phyloP scores from a whole-genome alignment of 352 stramenopile species.

The Phytopythium helicoides region DNA sequence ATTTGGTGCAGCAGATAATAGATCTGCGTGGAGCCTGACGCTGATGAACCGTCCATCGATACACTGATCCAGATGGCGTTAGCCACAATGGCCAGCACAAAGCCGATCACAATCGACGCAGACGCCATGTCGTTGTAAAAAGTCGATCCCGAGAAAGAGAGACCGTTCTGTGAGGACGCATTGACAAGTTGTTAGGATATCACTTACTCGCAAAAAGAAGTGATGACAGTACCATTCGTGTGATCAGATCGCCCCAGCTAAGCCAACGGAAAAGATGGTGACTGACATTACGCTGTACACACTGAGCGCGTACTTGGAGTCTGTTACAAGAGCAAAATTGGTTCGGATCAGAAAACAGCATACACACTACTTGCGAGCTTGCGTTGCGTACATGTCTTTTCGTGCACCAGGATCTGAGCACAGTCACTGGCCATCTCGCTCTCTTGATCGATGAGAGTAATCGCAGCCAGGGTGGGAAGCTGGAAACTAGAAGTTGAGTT shows the following conservation, averaged over 20 bases:
- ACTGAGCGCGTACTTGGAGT: constrained; percentile 65
- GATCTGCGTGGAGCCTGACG: constrained; percentile 52
- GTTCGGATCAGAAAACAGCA: constrained; percentile 11
- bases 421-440: constrained; percentile 62
- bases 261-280: constrained; percentile 73
- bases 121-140: constrained; percentile 90
- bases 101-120: constrained; percentile 70
- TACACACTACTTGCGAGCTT: background rate
- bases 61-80: constrained; percentile 85
- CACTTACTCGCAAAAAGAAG: background rate
- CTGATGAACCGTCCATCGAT: constrained; percentile 40
- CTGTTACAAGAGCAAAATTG: constrained; percentile 14
- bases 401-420: constrained; percentile 60
- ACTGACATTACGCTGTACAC: constrained; percentile 89
- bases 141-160: constrained; percentile 66
- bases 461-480: constrained; percentile 51
- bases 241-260: constrained; percentile 78
- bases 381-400: constrained; percentile 49
- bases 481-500: constrained; percentile 20
- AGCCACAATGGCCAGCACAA: constrained; percentile 64
- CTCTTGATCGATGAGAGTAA: constrained; percentile 58
- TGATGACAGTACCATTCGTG: constrained; percentile 52
- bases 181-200: background rate
- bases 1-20: constrained; percentile 76
- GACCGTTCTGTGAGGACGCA: constrained; percentile 52